Evolutionary conservation across 768 basidiomycete species (phyloP).

Genomic region (Hydnum rufescens): DNA sequence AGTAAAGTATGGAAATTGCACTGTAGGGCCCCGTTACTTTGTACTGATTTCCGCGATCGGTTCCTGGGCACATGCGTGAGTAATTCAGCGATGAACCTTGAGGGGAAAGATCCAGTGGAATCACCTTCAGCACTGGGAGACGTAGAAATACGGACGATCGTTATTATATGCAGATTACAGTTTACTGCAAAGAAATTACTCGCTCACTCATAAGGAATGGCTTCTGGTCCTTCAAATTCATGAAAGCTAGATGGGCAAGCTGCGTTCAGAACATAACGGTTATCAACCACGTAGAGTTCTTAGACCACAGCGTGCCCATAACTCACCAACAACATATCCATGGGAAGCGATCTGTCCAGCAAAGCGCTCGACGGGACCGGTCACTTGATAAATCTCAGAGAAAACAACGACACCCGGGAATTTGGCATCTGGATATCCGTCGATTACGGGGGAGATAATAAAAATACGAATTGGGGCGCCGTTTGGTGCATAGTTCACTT

Average conservation of each 20-base stretch:
- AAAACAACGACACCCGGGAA: slow-evolving; percentile 84
- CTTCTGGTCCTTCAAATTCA: slow-evolving; percentile 76
- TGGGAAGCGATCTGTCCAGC: slow-evolving; percentile 76
- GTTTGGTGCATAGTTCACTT: slow-evolving; percentile 38
- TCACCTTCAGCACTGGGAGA: too few species aligned
- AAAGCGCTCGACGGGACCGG: slow-evolving; percentile 90
- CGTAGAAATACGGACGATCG: too few species aligned
- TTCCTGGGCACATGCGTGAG: slow-evolving; percentile 26
- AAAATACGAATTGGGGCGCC: slow-evolving; percentile 60
- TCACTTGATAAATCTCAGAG: slow-evolving; percentile 92
- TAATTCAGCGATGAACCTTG: too few species aligned
- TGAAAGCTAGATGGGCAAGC: slow-evolving; percentile 78
- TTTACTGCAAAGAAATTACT: neutral
- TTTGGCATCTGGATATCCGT: slow-evolving; percentile 73
- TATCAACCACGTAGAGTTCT: neutral
- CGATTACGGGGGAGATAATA: slow-evolving; percentile 58
- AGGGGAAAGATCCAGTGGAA: too few species aligned
- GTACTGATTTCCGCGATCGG: slow-evolving; percentile 81
- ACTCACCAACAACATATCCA: slow-evolving; percentile 61
- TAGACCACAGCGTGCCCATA: neutral
- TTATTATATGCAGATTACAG: neutral
- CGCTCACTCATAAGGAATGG: slow-evolving; percentile 64
- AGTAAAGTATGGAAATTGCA: neutral
- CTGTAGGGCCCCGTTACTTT: slow-evolving; percentile 33
- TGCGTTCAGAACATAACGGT: slow-evolving; percentile 14